Evolutionary conservation across 371 early-diverging fungal species (phyloP), one percentile per base, ranked within the genome.

Genomic region (Mucor circinelloides): DNA sequence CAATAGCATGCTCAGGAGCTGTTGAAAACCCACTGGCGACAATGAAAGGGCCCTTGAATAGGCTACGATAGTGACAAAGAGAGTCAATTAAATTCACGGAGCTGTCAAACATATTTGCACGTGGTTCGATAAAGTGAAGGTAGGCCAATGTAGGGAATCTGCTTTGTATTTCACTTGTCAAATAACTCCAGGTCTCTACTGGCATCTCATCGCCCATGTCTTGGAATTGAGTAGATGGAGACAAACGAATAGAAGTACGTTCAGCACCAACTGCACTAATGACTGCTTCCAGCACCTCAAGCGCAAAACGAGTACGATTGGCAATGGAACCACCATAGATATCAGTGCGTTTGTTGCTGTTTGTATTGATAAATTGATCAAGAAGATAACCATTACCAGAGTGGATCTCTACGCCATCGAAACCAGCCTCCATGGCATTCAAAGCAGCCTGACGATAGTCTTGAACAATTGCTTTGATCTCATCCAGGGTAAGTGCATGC

Each of bases 271-370:
- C 61, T 2, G 63, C 64, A 5, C 73, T 58, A 31, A 87, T 82
- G 23, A 92, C 84, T 3, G 71, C 79, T 30, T 71, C 67, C 15
- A 87, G 64, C 0, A 84, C 75, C 62, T 93, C 92, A 1, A 91
- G 32, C 17, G 86, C 54, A 66, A 94, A 82, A 1, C 92, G 83
- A 19, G 78, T 74, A 21, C 94, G 86, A 75, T 94, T 93, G 62
- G 91, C 91, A 40, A 89, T 84, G 0, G 85, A 79, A 2, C 93
- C 92, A 55, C 90, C 92, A 69, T 94, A 96, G 21, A 84, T 66
- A 55, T 70, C 68, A 6, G 64, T 63, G 21, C 65, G 58, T 25
- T 85, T 68, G 80, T 96, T 96, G 34, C 87, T 80, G 31, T 30
- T 50, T 23, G 62, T 61, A 40, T 72, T 71, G 31, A 77, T 57